phyloP scores from a whole-genome alignment of 176 grass and related monocot genomes.

The Bothriochloa decipiens region DNA sequence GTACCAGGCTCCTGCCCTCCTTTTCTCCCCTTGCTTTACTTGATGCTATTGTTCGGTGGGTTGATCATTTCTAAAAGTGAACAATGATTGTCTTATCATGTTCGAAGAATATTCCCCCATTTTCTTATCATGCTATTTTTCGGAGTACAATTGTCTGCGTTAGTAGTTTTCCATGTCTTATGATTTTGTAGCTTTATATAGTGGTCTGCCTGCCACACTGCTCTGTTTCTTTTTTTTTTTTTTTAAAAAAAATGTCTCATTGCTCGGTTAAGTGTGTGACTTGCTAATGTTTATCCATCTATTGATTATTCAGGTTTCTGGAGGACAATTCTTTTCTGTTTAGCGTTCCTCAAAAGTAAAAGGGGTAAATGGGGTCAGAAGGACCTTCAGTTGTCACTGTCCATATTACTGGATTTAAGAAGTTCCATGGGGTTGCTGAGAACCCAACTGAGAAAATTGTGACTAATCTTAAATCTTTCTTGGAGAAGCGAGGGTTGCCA shows the following conservation, averaged over 20 bases:
- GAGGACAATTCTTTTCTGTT: constrained; percentile 3
- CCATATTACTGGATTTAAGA: constrained; percentile 97
- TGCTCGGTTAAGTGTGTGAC: not conserved
- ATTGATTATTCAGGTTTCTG: constrained; percentile 30
- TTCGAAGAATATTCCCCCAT: not conserved
- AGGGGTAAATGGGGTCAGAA: constrained; percentile 88
- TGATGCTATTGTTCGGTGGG: constrained; percentile 24
- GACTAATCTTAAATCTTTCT: constrained; percentile 65
- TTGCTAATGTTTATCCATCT: constrained; percentile 37
- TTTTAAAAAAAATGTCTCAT: not conserved
- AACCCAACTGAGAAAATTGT: constrained; percentile 95
- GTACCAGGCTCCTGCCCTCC: not conserved
- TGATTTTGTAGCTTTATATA: constrained; percentile 20
- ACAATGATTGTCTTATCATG: constrained; percentile 29
- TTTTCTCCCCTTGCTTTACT: constrained; percentile 7
- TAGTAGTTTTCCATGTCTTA: not conserved
- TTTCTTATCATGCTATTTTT: not conserved
- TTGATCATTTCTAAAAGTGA: constrained; percentile 27
- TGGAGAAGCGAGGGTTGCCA: constrained; percentile 84
- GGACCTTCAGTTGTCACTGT: constrained; percentile 82
- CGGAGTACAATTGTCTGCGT: not conserved
- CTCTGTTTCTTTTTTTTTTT: too few relatives aligned
- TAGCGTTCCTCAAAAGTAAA: not conserved
- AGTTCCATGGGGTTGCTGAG: constrained; percentile 89
- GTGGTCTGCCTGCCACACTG: not conserved